phyloP scores from a whole-genome alignment of 345 rosid species.

The Combretum micranthum region DNA sequence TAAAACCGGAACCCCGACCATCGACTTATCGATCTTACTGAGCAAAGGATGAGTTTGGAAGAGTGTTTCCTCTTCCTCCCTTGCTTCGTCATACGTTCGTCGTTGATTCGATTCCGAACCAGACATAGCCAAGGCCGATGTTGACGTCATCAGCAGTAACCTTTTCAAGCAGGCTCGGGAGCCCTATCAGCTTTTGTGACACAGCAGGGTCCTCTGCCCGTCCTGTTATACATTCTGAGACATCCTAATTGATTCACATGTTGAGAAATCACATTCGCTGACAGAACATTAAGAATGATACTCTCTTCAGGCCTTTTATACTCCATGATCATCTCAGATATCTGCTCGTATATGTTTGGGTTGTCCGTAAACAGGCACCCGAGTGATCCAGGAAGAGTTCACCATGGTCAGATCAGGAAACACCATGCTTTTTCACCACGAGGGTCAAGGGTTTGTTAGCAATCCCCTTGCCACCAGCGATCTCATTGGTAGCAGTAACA shows the following conservation, averaged over 20 bases:
- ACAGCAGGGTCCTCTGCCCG: slow-evolving; percentile 44
- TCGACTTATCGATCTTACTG: slow-evolving; percentile 23
- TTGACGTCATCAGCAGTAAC: slow-evolving; percentile 43
- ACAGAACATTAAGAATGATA: slow-evolving; percentile 39
- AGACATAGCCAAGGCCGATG: slow-evolving; percentile 45
- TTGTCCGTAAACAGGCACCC: slow-evolving; percentile 47
- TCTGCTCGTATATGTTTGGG: slow-evolving; percentile 47
- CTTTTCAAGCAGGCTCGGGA: slow-evolving; percentile 39
- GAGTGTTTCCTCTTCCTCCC: slow-evolving; percentile 18
- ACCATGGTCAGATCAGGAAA: slow-evolving; percentile 52
- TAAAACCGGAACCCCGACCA: slow-evolving; percentile 30
- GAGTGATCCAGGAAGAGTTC: slow-evolving; percentile 50
- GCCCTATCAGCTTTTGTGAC: slow-evolving; percentile 46
- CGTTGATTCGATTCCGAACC: slow-evolving; percentile 40
- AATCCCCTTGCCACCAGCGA: slow-evolving; percentile 47
- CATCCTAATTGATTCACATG: slow-evolving; percentile 55
- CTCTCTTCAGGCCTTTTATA: slow-evolving; percentile 38
- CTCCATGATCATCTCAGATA: slow-evolving; percentile 30
- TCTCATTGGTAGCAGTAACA: slow-evolving; percentile 31
- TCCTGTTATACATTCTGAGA: slow-evolving; percentile 38
- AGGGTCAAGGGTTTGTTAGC: slow-evolving; percentile 33
- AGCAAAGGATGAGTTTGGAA: slow-evolving; percentile 18
- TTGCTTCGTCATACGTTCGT: slow-evolving; percentile 35
- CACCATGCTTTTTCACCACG: slow-evolving; percentile 35
- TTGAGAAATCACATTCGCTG: slow-evolving; percentile 35